A percentile compares a stretch with the other conserved stretches of the same genome.
These are phyloP conservation scores for Quercus parvula DNA, from an alignment of 306 rosid species.

Conservation along the genomic window DNA sequence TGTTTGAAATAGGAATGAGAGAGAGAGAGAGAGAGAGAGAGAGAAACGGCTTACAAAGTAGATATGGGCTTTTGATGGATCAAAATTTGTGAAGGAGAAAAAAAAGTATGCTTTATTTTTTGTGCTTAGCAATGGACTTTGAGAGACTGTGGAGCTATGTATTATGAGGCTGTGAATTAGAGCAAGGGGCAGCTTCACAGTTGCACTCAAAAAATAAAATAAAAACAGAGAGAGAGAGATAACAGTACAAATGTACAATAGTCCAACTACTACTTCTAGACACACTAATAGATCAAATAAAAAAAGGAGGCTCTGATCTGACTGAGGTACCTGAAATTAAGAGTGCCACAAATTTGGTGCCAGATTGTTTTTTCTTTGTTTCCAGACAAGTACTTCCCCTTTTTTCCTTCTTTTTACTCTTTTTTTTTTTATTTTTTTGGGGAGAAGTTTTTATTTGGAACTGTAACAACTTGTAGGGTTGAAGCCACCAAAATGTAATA, in stretches of 20 bases:
- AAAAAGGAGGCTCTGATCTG: not conserved
- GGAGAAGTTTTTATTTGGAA: too few species aligned
- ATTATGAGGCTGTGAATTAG: not conserved
- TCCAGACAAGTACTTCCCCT: not conserved
- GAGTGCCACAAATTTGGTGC: not conserved
- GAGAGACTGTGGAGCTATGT: not conserved
- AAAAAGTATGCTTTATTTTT: conserved; percentile 13
- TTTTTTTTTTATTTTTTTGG: too few species aligned
- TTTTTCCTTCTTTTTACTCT: too few species aligned
- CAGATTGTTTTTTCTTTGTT: not conserved
- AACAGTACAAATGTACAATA: too few species aligned
- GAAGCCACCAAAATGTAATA: too few species aligned
- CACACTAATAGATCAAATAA: too few species aligned
- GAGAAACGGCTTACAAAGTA: not conserved
- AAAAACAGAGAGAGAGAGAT: not conserved
- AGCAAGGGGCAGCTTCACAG: not conserved
- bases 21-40: not conserved
- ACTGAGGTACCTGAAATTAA: not conserved
- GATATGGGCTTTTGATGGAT: conserved; percentile 4
- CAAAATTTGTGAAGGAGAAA: not conserved
- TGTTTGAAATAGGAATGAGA: not conserved
- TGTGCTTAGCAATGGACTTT: conserved; percentile 10
- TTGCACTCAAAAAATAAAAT: too few species aligned
- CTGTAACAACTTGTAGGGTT: too few species aligned
- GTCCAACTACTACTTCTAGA: too few species aligned